Evolutionary conservation across 2,329 filamentous ascomycete genomes (phyloP), one percentile per base, ranked within the genome.

Genomic region (Aspergillus sp.): DNA sequence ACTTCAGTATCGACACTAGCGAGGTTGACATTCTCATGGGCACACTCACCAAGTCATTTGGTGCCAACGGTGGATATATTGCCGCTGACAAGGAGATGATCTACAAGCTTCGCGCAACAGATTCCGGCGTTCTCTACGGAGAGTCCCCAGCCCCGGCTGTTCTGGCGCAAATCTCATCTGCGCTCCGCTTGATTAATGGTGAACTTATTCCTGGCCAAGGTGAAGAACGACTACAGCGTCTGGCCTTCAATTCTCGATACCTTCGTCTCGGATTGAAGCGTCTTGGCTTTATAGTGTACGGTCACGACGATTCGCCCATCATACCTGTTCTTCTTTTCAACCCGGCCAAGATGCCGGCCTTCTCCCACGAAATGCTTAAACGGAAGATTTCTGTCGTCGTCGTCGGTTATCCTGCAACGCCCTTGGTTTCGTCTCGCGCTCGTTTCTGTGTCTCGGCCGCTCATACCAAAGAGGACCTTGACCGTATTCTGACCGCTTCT

Each of bases 241-340:
- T 98, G 54, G 90, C 91, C 39, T 98, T 97, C 79, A 98, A 98
- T 78, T 96, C 90, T 19, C 85, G 93, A 37, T 98, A 98, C 66
- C 87, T 98, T n/a, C 88, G 93, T 47, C 83, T 98, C 27, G 93
- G 93, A 54, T 81, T 98, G 60, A 98, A 98, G 78, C 88, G 93
- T 56, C 83, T 98, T 41, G 93, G 93, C 39, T 91, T 90, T 72
- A 98, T 98, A 62, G 86, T 96, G 43, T 96, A 94, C 64, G 93
- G 93, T 49, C 90, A 97, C 66, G 93, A 98, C 62, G 93, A 98
- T 71, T 96, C 90, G 5, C 93, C 93, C 44, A 97, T 98, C 57
- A 90, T 98, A 56, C 93, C 93, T 42, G 69, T 98, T 54, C 80
- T 95, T 61, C 82, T 98, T 27, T 98, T 96, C 77, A 89, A 97